Conservation (phyloP, 495 filamentous ascomycete genomes). For the Podospora tetraspora region DNA sequence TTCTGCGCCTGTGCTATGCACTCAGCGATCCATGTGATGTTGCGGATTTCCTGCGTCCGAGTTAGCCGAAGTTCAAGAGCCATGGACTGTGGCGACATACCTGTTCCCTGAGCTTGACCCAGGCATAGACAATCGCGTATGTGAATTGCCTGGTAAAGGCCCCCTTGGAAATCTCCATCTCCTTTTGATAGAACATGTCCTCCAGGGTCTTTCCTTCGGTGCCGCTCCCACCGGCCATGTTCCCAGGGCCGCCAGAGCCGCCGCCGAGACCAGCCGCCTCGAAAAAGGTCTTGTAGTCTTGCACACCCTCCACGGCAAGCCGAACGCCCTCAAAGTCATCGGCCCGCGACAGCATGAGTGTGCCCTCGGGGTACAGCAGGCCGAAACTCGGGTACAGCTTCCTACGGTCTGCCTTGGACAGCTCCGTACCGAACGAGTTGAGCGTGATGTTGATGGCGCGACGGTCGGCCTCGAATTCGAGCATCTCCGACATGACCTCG, state of each 20-base stretch:
- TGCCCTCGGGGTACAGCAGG: constrained; percentile 86
- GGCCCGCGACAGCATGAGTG: constrained; percentile 87
- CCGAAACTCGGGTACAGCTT: constrained; percentile 96
- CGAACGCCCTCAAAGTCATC: constrained; percentile 93
- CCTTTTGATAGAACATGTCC: constrained; percentile 97
- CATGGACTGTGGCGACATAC: constrained; percentile 38
- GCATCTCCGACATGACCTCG: constrained; percentile 89
- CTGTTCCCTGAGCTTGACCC: constrained; percentile 97
- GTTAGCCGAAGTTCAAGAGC: constrained; percentile 6
- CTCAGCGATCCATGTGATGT: constrained; percentile 99
- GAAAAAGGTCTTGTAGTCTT: constrained; percentile 91
- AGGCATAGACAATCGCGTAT: constrained; percentile 89
- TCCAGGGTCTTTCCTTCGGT: constrained; percentile 86
- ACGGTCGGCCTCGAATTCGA: constrained; percentile 95
- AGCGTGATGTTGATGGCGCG: constrained; percentile 98
- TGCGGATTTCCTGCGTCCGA: constrained; percentile 82
- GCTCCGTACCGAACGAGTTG: constrained; percentile 97
- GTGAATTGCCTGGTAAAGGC: constrained; percentile 97
- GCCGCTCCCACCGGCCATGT: constrained; percentile 73
- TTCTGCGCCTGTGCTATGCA: constrained; percentile 99
- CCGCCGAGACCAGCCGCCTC: constrained; percentile 84
- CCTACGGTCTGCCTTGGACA: constrained; percentile 86
- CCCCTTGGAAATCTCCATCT: constrained; percentile 95
- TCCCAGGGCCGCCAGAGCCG: constrained; percentile 65
- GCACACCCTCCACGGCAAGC: constrained; percentile 83